Conservation (phyloP, 2,329 filamentous ascomycete species). For the Bipolaris victoriae region DNA sequence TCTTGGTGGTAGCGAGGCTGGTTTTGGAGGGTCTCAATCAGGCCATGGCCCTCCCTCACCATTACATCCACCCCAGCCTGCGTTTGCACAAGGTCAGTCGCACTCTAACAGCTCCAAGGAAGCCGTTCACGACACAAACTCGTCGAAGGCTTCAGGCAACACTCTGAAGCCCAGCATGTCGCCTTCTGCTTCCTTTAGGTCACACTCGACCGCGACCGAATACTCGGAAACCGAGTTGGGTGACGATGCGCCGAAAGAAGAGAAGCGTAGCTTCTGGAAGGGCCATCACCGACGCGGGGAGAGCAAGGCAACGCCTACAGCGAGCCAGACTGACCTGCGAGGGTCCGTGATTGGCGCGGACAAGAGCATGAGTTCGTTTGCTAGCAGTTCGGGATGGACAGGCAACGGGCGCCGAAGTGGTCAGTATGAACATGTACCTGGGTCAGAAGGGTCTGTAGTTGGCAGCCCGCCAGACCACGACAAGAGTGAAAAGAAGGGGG, state of each 20-base stretch:
- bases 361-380: conserved; percentile 50
- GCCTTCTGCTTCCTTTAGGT: conserved; percentile 77
- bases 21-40: conserved; percentile 20
- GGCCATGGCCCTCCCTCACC: conserved; percentile 37
- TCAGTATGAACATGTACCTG: conserved; percentile 41
- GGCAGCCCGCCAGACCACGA: conserved; percentile 39
- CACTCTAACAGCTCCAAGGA: conserved; percentile 38
- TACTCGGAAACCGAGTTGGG: conserved; percentile 78
- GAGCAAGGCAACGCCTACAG: conserved; percentile 44
- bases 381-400: conserved; percentile 41
- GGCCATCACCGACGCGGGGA: conserved; percentile 61
- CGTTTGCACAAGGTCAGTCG: conserved; percentile 34
- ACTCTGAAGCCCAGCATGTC: conserved; percentile 72
- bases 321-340: conserved; percentile 45
- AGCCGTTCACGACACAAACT: conserved; percentile 47
- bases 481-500: conserved; percentile 62
- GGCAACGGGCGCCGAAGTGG: conserved; percentile 39
- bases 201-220: conserved; percentile 72
- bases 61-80: conserved; percentile 42
- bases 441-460: conserved; percentile 41
- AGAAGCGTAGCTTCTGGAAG: conserved; percentile 75
- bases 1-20: conserved; percentile 54
- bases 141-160: conserved; percentile 54
- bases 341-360: conserved; percentile 47
- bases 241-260: conserved; percentile 61